These are phyloP conservation scores for Craspedostauros australis DNA, from an alignment of 108 stramenopile species.

Conservation along the genomic window DNA sequence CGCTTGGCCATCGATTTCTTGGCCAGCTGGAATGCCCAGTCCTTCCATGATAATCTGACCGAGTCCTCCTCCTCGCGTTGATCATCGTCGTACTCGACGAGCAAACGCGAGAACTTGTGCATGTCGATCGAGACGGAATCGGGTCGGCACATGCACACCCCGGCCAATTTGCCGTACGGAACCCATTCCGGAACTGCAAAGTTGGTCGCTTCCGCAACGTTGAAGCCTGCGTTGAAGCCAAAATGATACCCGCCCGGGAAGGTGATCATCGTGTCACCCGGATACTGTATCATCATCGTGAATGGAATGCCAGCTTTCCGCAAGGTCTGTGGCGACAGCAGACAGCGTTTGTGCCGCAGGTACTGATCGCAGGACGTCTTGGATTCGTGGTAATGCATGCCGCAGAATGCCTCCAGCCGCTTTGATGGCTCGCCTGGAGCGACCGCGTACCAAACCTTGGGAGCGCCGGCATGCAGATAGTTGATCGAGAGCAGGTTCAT, in stretches of 20 bases:
- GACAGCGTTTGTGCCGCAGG: conserved; percentile 92
- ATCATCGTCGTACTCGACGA: conserved; percentile 68
- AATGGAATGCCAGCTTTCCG: conserved; percentile 89
- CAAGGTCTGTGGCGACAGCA: conserved; percentile 82
- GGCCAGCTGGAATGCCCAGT: conserved; percentile 21
- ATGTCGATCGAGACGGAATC: conserved; percentile 90
- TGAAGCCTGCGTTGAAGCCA: conserved; percentile 98
- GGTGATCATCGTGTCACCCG: conserved; percentile 96
- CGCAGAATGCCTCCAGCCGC: conserved; percentile 81
- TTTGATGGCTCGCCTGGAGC: conserved; percentile 62
- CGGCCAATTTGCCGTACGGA: conserved; percentile 66
- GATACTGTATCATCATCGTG: conserved; percentile 85
- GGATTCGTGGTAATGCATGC: conserved; percentile 61
- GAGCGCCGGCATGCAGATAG: conserved; percentile 94
- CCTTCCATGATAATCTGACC: conserved; percentile 23
- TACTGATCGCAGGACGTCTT: conserved; percentile 80
- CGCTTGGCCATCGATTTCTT: conserved; percentile 6
- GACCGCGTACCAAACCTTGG: conserved; percentile 97
- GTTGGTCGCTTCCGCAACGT: conserved; percentile 95
- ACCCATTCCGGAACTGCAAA: conserved; percentile 93
- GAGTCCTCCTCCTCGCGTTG: conserved; percentile 25
- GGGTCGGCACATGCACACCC: conserved; percentile 87
- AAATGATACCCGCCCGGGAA: conserved; percentile 95
- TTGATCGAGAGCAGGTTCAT: conserved; percentile 97
- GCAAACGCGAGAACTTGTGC: conserved; percentile 60